Evolutionary conservation across 2,329 filamentous ascomycete genomes (phyloP).

Genomic region (Pleurostoma richardsiae): DNA sequence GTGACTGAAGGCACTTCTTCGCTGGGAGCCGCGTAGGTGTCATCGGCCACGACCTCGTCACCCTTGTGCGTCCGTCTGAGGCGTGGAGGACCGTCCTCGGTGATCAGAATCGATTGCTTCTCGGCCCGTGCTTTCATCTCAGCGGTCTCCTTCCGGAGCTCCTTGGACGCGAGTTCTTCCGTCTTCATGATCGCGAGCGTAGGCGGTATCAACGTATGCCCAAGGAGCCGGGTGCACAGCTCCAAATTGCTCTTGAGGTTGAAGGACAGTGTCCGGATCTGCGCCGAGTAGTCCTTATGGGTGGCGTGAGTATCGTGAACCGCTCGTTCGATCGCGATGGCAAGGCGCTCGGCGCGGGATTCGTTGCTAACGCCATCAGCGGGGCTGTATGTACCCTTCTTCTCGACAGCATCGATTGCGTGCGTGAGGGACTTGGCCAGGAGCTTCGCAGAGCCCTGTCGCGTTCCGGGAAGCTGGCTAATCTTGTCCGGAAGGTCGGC

Average conservation of each 20-base stretch:
- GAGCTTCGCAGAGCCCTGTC: constrained; percentile 65
- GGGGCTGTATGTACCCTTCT: constrained; percentile 58
- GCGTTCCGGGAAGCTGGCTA: constrained; percentile 52
- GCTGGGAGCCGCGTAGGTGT: constrained; percentile 36
- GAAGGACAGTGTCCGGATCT: constrained; percentile 73
- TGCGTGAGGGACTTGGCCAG: constrained; percentile 65
- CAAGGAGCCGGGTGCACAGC: constrained; percentile 71
- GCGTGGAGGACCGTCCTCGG: constrained; percentile 69
- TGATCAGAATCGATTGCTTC: constrained; percentile 78
- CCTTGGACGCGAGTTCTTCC: constrained; percentile 87
- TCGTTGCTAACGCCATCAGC: constrained; percentile 60
- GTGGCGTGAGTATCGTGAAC: constrained; percentile 51
- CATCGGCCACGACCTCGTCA: constrained; percentile 81
- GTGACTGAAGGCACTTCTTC: constrained; percentile 28
- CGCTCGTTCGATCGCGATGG: constrained; percentile 74
- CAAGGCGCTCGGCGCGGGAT: constrained; percentile 62
- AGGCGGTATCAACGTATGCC: constrained; percentile 64
- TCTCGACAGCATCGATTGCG: constrained; percentile 62
- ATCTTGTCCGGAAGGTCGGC: constrained; percentile 46
- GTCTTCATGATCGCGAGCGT: constrained; percentile 81
- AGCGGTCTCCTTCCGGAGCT: constrained; percentile 73
- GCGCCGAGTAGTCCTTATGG: constrained; percentile 47
- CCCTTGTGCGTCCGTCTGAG: constrained; percentile 92
- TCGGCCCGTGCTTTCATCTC: constrained; percentile 74
- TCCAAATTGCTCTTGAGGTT: constrained; percentile 88